Conservation (phyloP, 1,284 basidiomycete genomes). For the Coniophora puteana region DNA sequence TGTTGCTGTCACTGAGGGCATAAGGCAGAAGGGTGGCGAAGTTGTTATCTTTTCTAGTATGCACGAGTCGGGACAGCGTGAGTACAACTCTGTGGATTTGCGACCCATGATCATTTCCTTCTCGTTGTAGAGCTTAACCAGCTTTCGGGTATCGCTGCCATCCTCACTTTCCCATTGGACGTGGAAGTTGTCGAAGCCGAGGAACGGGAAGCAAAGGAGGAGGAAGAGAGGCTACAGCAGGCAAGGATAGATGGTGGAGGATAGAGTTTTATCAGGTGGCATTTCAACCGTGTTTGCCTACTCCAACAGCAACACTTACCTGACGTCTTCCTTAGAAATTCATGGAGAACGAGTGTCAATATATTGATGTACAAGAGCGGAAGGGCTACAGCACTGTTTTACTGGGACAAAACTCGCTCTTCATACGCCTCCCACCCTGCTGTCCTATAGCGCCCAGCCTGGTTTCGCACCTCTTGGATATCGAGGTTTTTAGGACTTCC, state of each 20-base stretch:
- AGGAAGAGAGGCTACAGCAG: slow-evolving; percentile 31
- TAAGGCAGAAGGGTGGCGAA: slow-evolving; percentile 86
- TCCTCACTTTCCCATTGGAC: slow-evolving; percentile 95
- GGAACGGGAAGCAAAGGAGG: slow-evolving; percentile 64
- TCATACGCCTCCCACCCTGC: slow-evolving; percentile 93
- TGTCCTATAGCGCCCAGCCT: slow-evolving; percentile 80
- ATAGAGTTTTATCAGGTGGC: slow-evolving; percentile 14
- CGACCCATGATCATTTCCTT: neutral
- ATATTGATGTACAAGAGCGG: too few relatives aligned
- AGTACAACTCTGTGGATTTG: slow-evolving; percentile 29
- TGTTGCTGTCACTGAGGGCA: slow-evolving; percentile 87
- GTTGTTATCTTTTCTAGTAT: slow-evolving; percentile 97
- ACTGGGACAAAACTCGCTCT: slow-evolving; percentile 20
- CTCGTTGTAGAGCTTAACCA: slow-evolving; percentile 80
- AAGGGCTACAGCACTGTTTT: too few relatives aligned
- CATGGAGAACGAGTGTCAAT: too few relatives aligned
- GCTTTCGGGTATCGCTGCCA: slow-evolving; percentile 92
- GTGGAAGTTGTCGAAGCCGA: slow-evolving; percentile 91
- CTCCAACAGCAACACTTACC: too few relatives aligned
- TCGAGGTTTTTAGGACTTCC: slow-evolving; percentile 64
- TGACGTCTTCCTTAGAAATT: too few relatives aligned
- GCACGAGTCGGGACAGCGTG: slow-evolving; percentile 97
- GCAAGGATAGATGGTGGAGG: slow-evolving; percentile 30
- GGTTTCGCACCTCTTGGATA: slow-evolving; percentile 56
- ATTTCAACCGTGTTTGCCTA: too few relatives aligned